A percentile compares a stretch with the other conserved stretches of the same genome.
These are phyloP conservation scores for Rhodotorula mucilaginosa DNA, from an alignment of 1,284 basidiomycete genomes.

Conservation along the genomic window DNA sequence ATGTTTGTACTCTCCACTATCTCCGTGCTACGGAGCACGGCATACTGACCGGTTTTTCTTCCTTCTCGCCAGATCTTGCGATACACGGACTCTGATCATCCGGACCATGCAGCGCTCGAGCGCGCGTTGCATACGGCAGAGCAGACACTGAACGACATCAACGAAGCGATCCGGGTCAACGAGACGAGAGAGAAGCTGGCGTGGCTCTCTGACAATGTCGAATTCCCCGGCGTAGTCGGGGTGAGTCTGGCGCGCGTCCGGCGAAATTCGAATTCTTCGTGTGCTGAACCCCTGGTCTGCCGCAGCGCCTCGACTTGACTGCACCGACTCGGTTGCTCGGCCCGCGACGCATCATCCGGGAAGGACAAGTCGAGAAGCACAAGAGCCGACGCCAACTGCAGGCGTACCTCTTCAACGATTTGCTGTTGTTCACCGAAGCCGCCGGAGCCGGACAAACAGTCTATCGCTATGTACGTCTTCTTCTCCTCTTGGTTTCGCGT, in stretches of 20 bases:
- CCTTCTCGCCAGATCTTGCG: conserved; percentile 62
- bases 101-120: conserved; percentile 58
- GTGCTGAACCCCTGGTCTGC: background rate
- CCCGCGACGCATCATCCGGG: conserved; percentile 68
- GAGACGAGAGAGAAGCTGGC: conserved; percentile 72
- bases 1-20: conserved; percentile 52
- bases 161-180: conserved; percentile 82
- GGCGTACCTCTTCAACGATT: conserved; percentile 48
- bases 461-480: conserved; percentile 29
- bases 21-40: background rate
- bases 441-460: conserved; percentile 40
- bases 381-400: conserved; percentile 74
- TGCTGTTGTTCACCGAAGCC: conserved; percentile 45
- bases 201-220: conserved; percentile 68
- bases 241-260: conserved; percentile 57
- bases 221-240: conserved; percentile 24
- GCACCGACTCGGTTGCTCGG: conserved; percentile 80
- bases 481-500: conserved; percentile 52
- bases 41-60: background rate
- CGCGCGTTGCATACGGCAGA: conserved; percentile 66
- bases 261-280: no score
- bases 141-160: conserved; percentile 71
- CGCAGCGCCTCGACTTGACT: conserved; percentile 80
- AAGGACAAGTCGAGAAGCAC: conserved; percentile 73
- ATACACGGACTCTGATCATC: conserved; percentile 67